Evolutionary conservation across 2,329 filamentous ascomycete species (phyloP), one percentile per base, ranked within the genome.

Genomic region (Byssochlamys sp.): DNA sequence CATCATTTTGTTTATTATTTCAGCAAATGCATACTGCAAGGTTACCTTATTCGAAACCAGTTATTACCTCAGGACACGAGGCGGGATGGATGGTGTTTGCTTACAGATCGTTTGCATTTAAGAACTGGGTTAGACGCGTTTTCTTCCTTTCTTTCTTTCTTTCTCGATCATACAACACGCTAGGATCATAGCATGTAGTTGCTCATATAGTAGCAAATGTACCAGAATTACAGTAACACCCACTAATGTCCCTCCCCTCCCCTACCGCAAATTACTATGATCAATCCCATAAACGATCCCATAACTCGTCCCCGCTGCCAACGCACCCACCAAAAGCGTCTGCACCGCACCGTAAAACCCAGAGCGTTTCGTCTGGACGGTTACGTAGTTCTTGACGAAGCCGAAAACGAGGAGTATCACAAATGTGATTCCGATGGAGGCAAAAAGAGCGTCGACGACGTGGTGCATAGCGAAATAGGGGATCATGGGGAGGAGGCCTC

Each of bases 321-420:
- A 39, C 0, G 65, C 66, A 6, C 73, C 73, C n/a, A 74, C 60
- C 12, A 67, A 39, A 31, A 75, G 57, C 12, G 70, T 75, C 62
- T 73, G 69, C 31, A 68, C 49, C 1, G 71, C 70, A 45, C 69
- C 68, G 29, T 57, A 60, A 7, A 62, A 49, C 3, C 59, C 66
- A 59, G 25, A 65, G 11, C 61, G 58, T 31, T 59, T 63, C 2
- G 60, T 64, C 28, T 63, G 65, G 48, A 70, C 65, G 1, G 65
- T 54, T 12, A 71, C 55, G 25, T 63, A 66, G 27, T 74, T 73
- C 64, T 79, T 79, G 39, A 69, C 65, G 60, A 72, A 78, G 1
- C 78, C 77, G 59, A 80, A 80, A 4, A 67, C 55, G 29, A 79
- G 59, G 7, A 80, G 66, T 4, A 75, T 70, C 10, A 77, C 62